These are phyloP conservation scores for Kazachstania taianensis DNA, from an alignment of 805 yeast genomes.

Conservation along the genomic window DNA sequence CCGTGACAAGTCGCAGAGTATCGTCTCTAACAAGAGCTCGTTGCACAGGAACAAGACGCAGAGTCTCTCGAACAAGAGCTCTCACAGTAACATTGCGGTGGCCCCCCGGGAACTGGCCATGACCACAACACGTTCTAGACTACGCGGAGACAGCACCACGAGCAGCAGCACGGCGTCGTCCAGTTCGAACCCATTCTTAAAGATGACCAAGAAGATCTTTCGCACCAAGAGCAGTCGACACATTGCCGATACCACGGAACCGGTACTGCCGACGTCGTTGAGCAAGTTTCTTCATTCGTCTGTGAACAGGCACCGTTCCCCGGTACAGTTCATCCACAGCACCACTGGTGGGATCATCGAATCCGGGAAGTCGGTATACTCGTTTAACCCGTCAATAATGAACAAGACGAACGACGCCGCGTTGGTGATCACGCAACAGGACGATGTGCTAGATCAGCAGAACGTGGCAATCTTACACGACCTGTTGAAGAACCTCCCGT, in stretches of 20 bases:
- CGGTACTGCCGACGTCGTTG: conserved; percentile 20
- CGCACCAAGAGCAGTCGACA: conserved; percentile 16
- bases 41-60: no score
- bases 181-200: conserved; percentile 13
- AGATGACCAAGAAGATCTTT: conserved; percentile 21
- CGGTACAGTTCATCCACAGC: conserved; percentile 24
- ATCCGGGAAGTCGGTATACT: conserved; percentile 21
- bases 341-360: conserved; percentile 18
- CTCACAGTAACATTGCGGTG: conserved; percentile 2
- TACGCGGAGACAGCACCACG: no score
- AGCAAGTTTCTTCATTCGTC: conserved; percentile 27
- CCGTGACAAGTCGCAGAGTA: no score
- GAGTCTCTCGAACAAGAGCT: conserved; percentile 7
- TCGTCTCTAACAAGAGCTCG: no score
- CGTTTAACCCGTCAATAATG: conserved; percentile 16
- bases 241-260: conserved; percentile 16
- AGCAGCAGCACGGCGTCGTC: no score
- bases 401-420: conserved; percentile 12
- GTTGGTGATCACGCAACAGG: conserved; percentile 11
- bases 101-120: no score
- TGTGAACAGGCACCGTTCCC: conserved; percentile 24
- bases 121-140: no score
- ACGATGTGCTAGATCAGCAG: conserved; percentile 9
- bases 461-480: conserved; percentile 23
- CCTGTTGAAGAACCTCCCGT: conserved; percentile 23